A percentile compares a stretch with the other conserved stretches of the same genome.
These are phyloP conservation scores for Ceratobasidium sp. DNA, from an alignment of 1,284 basidiomycete genomes.

Conservation along the genomic window DNA sequence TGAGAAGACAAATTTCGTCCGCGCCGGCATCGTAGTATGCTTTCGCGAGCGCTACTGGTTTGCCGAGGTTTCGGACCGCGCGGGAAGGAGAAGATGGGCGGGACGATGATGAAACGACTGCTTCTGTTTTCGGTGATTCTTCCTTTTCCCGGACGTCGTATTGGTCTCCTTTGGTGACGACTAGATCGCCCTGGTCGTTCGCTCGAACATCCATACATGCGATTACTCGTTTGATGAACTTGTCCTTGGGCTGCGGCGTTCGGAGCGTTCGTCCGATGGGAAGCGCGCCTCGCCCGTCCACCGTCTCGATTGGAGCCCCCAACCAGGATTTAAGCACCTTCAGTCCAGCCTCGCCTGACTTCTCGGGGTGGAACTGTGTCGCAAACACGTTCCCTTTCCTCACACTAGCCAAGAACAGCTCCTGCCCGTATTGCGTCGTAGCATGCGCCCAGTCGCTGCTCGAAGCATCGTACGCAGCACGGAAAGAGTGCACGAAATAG, in stretches of 20 bases:
- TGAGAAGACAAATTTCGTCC: constrained; percentile 97
- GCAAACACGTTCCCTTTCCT: constrained; percentile 91
- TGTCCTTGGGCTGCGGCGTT: constrained; percentile 63
- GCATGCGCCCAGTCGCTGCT: constrained; percentile 79
- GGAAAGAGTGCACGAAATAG: constrained; percentile 99
- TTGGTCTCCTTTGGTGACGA: constrained; percentile 99
- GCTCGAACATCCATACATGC: constrained; percentile 98
- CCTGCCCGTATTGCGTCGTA: constrained; percentile 92
- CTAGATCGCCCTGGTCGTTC: constrained; percentile 96
- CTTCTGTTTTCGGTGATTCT: constrained; percentile 29
- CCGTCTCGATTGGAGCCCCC: constrained; percentile 59
- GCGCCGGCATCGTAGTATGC: constrained; percentile 92
- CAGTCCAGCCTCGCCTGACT: constrained; percentile 93
- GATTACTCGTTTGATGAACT: constrained; percentile 93
- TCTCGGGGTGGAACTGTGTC: constrained; percentile 99
- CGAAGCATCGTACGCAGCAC: constrained; percentile 77
- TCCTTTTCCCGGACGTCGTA: constrained; percentile 96
- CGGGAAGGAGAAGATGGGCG: constrained; percentile 55
- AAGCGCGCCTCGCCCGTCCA: constrained; percentile 10
- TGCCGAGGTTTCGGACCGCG: constrained; percentile 96
- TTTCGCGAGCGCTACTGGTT: constrained; percentile 92
- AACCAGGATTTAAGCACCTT: constrained; percentile 89
- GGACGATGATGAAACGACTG: constrained; percentile 45
- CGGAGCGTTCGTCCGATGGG: constrained; percentile 44
- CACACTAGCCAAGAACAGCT: constrained; percentile 91